Conservation (phyloP, 73 alveolate genomes). For the Paramecium sexaurelia region DNA sequence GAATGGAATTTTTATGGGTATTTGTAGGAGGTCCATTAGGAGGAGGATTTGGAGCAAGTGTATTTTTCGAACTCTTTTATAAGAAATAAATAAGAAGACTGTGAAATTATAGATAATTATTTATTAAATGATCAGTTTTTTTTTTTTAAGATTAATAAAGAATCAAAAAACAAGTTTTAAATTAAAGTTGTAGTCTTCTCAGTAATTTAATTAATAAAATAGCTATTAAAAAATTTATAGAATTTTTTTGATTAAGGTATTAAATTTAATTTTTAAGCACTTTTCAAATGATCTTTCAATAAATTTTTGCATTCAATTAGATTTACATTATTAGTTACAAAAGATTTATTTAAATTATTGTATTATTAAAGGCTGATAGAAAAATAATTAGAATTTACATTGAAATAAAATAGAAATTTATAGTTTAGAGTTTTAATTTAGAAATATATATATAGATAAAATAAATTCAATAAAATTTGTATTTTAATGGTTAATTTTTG, state of each 20-base stretch:
- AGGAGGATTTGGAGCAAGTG: conserved; percentile 57
- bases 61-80: conserved; percentile 26
- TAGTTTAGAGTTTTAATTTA: neutral
- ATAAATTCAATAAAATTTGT: conserved; percentile 16
- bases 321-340: too few species aligned
- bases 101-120: neutral
- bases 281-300: too few species aligned
- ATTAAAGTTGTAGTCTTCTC: neutral
- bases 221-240: too few species aligned
- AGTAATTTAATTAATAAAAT: too few species aligned
- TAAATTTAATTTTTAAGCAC: too few species aligned
- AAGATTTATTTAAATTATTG: too few species aligned
- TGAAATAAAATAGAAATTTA: too few species aligned
- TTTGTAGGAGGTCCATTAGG: conserved; percentile 53
- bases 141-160: neutral
- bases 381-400: too few species aligned
- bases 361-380: too few species aligned
- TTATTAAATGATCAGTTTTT: neutral
- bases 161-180: neutral
- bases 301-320: too few species aligned
- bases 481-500: conserved; percentile 5
- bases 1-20: conserved; percentile 43
- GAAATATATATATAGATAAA: neutral
- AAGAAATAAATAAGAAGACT: neutral
- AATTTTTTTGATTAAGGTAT: too few species aligned